Evolutionary conservation across 2,329 filamentous ascomycete genomes (phyloP).

Genomic region (Talaromyces amestolkiae): DNA sequence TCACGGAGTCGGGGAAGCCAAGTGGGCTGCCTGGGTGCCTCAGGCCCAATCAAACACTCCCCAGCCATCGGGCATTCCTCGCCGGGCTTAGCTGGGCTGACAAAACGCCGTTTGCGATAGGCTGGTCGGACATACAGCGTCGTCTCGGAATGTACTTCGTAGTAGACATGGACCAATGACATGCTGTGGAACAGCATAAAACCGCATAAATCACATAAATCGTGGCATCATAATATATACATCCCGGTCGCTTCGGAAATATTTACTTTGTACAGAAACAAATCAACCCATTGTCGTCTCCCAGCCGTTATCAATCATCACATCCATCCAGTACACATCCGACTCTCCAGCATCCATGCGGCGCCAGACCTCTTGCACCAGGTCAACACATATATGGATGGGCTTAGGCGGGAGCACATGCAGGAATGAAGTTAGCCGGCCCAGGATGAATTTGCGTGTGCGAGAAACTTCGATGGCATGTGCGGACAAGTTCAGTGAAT

Average conservation of each 20-base stretch:
- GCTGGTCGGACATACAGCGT: background rate
- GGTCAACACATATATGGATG: conserved; percentile 48
- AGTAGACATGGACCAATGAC: background rate
- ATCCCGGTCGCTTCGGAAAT: conserved; percentile 8
- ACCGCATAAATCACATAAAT: background rate
- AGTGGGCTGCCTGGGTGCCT: background rate
- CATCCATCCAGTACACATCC: conserved; percentile 55
- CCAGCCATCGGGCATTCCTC: background rate
- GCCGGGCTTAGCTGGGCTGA: background rate
- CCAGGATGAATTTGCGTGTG: conserved; percentile 50
- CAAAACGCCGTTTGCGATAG: background rate
- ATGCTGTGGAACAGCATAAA: background rate
- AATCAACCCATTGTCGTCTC: conserved; percentile 54
- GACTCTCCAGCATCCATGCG: conserved; percentile 48
- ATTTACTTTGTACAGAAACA: conserved; percentile 4
- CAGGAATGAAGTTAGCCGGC: conserved; percentile 47
- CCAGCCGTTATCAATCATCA: conserved; percentile 58
- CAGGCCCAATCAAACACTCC: background rate
- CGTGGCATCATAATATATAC: conserved; percentile 1
- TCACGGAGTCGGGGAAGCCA: background rate
- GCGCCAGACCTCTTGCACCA: conserved; percentile 55
- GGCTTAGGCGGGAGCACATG: conserved; percentile 54
- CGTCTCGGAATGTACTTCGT: background rate
- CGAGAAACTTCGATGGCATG: conserved; percentile 48
- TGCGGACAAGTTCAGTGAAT: conserved; percentile 34